phyloP scores from a whole-genome alignment of 2,329 filamentous ascomycete species.

The Aspergillus luchuensis region DNA sequence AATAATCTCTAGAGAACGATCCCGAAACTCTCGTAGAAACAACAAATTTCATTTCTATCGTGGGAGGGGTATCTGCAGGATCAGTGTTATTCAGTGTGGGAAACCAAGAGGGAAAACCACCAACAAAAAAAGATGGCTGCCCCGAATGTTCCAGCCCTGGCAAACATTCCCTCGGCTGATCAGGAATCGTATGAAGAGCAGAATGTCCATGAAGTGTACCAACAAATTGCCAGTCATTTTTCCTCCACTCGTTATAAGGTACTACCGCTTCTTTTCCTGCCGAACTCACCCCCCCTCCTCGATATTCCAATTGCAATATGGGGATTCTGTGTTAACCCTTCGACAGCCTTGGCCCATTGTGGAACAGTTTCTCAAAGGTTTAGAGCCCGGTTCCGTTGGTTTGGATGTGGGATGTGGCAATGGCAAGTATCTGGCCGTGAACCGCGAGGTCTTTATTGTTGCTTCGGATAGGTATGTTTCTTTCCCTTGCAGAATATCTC shows the following conservation, averaged over 20 bases:
- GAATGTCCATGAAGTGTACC: slow-evolving; percentile 91
- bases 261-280: slow-evolving; percentile 1
- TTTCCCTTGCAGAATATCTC: slow-evolving; percentile 28
- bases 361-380: slow-evolving; percentile 69
- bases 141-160: not conserved
- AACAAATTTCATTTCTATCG: not conserved
- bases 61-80: not conserved
- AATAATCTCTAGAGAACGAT: not conserved
- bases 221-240: slow-evolving; percentile 53
- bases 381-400: slow-evolving; percentile 72
- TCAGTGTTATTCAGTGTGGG: not conserved
- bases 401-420: slow-evolving; percentile 95
- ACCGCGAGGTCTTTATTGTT: slow-evolving; percentile 74
- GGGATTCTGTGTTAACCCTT: slow-evolving; percentile 1
- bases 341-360: slow-evolving; percentile 86
- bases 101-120: not conserved
- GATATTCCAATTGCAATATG: not conserved
- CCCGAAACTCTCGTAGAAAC: not conserved
- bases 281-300: slow-evolving; percentile 20
- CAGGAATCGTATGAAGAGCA: slow-evolving; percentile 69
- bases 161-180: not conserved
- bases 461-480: slow-evolving; percentile 76
- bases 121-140: not conserved
- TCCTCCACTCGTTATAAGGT: slow-evolving; percentile 64
- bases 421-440: slow-evolving; percentile 88